Base-by-base conservation (phyloP, 192 early-diverging fungal genomes). In the Piromyces finnis region DNA sequence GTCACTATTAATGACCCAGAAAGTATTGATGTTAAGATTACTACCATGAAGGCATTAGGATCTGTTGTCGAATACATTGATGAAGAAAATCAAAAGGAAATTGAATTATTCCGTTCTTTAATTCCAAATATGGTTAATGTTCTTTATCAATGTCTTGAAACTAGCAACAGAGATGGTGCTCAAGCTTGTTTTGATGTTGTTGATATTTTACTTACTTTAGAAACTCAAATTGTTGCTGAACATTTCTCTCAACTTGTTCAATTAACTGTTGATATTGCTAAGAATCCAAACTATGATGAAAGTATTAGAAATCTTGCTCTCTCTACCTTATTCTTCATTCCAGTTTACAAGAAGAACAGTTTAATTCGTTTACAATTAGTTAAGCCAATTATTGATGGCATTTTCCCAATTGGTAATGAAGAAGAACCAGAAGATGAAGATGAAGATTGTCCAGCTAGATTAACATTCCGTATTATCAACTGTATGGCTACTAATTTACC, bases 101-200 rank as follows among this genome's bases (percentile, higher is more conserved):
- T 97, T 83, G 88, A 86, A 84, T 87, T 87, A 80, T 96, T 94
- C 84, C 87, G 91, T 79, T 87, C 86, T 22, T 86, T 94, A 51
- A 86, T 96, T 35, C 96, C 96, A 15, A 82, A 87, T 41, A 97
- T 96, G 93, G 94, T 96, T 77, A 89, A 88, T 78, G 93, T 96
- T 0, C 84, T 97, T 81, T 90, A 94, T 82, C 90, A 94, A 82
- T 93, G 93, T 81, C 83, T 97, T 27, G 89, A 84, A 51, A 85
- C 87, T 6, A 86, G 85, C 35, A 93, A 97, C 81, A 94, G 95
- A 83, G 92, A 94, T 27, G 90, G 85, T 77, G 91, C 92, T 18
- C 87, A 87, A 30, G 89, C 92, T 80, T 93, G 94, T 80, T 95
- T 96, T 82, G 95, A 95, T 82, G 93, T 97, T 18, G 93, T 97